Base-by-base conservation (phyloP, 495 filamentous ascomycete species). In the Penicillium pulvis region DNA sequence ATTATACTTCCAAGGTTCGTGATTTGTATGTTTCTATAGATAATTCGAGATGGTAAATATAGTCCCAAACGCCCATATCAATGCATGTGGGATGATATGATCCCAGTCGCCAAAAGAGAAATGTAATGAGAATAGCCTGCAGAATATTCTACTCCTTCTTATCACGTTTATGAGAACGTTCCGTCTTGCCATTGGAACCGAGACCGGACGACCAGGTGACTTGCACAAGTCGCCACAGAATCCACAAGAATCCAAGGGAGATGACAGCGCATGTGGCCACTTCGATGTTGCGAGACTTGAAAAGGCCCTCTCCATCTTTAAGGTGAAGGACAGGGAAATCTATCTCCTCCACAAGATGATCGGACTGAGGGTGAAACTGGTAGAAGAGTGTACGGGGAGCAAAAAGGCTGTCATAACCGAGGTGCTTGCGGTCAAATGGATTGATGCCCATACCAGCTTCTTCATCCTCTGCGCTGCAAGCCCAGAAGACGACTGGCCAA, bases 321-420 rank as follows among this genome's bases (percentile, higher is more conserved):
- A 76, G 58, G 12, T 59, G 61, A 65, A 97, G 72, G 30, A 97
- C 92, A 0, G 94, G 94, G 9, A 94, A 90, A 30, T 75, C 72
- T 19, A 96, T 59, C 43, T 71, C 69, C 72, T 86, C 87, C 16
- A 86, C 77, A 26, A 92, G 72, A 24, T 63, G 62, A 16, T 66
- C 64, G 20, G 81, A 66, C 20, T 68, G 57, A 8, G 92, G 91
- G 45, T 83, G 79, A 3, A 96, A 73, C 67, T 97, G 91, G 74
- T 92, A 95, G 71, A 96, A 98, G 73, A 92, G 81, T 0, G 91
- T 96, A 47, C 83, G 78, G 19, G 86, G 82, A 4, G 84, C 87
- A 69, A 98, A 97, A 24, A 95, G 69, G 1, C 83, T 87, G 54
- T 98, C 94, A 75, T 93, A 98, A 17, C 93, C 94, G 20, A 98